Percentiles rank a stretch among this genome's conserved stretches.
These are phyloP conservation scores for Millerago galiae DNA, from an alignment of 805 yeast genomes.

Conservation along the genomic window DNA sequence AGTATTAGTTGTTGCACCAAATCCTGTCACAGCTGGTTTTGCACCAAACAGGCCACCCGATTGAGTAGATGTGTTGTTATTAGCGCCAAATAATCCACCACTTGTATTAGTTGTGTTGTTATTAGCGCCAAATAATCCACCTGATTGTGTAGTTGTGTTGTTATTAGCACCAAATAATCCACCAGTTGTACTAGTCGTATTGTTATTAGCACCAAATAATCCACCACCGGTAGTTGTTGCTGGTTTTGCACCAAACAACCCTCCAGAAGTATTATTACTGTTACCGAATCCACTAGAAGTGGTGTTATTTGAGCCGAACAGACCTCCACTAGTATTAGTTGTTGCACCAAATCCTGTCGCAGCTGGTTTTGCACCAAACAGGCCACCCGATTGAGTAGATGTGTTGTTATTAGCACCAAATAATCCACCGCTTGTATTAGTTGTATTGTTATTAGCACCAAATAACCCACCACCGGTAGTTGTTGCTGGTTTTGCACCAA, in stretches of 20 bases:
- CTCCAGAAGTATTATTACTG: neutral
- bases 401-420: conserved; percentile 21
- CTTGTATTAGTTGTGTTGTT: conserved; percentile 11
- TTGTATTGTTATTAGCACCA: conserved; percentile 5
- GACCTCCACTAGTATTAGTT: conserved; percentile 22
- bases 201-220: conserved; percentile 11
- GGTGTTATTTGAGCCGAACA: conserved; percentile 24
- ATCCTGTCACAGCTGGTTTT: conserved; percentile 18
- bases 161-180: conserved; percentile 27
- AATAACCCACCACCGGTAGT: conserved; percentile 10
- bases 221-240: no score
- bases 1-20: conserved; percentile 14
- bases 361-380: neutral
- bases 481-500: conserved; percentile 22
- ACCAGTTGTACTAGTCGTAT: conserved; percentile 16
- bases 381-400: conserved; percentile 22
- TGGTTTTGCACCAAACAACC: conserved; percentile 17
- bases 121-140: conserved; percentile 23
- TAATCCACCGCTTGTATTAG: conserved; percentile 6
- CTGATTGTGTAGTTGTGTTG: conserved; percentile 12
- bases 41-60: conserved; percentile 9
- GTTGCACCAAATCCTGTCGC: neutral
- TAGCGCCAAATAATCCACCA: conserved; percentile 28
- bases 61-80: conserved; percentile 18
- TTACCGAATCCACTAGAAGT: conserved; percentile 14